phyloP scores from a whole-genome alignment of 768 basidiomycete genomes.

The Cystoderma amianthinum region DNA sequence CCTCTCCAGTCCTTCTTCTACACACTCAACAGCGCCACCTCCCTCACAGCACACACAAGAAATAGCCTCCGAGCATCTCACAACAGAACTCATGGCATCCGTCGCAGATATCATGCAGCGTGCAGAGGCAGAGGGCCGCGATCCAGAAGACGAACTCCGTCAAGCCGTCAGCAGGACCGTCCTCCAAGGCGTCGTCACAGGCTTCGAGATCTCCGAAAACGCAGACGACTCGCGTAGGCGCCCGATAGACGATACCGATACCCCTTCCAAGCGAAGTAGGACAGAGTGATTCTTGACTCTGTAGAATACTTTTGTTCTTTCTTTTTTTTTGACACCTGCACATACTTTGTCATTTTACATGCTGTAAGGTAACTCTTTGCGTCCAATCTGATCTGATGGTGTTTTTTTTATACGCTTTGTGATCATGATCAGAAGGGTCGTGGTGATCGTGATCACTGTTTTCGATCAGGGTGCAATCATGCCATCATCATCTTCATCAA shows the following conservation, averaged over 20 bases:
- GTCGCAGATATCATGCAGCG: constrained; percentile 60
- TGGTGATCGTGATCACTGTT: constrained; percentile 15
- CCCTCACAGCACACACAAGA: constrained; percentile 69
- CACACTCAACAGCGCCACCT: constrained; percentile 9
- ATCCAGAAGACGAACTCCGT: constrained; percentile 64
- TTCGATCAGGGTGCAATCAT: constrained; percentile 7
- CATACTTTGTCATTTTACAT: constrained; percentile 5
- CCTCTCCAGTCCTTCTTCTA: constrained; percentile 8
- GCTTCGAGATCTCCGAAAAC: constrained; percentile 40
- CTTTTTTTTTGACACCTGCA: not conserved
- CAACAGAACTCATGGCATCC: constrained; percentile 56
- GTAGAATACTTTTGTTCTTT: not conserved
- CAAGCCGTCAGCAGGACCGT: constrained; percentile 60
- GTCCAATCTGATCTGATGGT: constrained; percentile 16
- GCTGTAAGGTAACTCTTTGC: constrained; percentile 3
- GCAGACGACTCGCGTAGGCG: constrained; percentile 8
- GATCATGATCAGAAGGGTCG: constrained; percentile 27
- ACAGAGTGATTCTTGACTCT: constrained; percentile 9
- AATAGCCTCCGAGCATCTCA: constrained; percentile 60
- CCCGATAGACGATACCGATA: constrained; percentile 16
- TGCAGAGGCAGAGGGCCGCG: constrained; percentile 47
- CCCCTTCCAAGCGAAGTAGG: constrained; percentile 26
- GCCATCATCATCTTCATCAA: not conserved
- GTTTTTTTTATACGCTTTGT: no score
- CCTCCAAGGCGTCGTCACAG: constrained; percentile 56